Evolutionary conservation across 75 land plant species (phyloP), one percentile per base, ranked within the genome.

Genomic region (Pinus taeda): DNA sequence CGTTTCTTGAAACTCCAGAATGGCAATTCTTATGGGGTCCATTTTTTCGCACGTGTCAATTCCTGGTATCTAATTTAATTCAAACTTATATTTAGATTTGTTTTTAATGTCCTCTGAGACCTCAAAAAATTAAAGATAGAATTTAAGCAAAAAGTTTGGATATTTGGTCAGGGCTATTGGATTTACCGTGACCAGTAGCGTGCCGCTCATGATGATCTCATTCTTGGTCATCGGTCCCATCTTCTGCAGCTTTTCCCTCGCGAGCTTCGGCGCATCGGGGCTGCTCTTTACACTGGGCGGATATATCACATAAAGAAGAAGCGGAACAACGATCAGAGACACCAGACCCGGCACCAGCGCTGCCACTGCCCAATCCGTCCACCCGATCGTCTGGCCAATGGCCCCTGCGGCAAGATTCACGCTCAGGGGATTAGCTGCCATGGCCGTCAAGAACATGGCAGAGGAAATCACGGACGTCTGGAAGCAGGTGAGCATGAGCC

Each of bases 391-490:
- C 87, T 88, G 90, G 75, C 89, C 86, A 20, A 92, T 92, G 4
- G 92, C 83, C 11, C 85, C 88, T 1, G 78, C 78, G 4, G 95
- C 88, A 37, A 96, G 75, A 49, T 89, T 96, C 5, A 93, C 95
- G 64, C 90, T 88, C 83, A 96, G 75, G 3, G 98, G 99, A 79
- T 96, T 96, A 11, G 97, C 98, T 20, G 99, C 99, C 98, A 94
- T 94, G 0, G 93, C 99, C 29, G 97, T 96, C 82, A 94, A 79
- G 64, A 96, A 96, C 97, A 96, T 94, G 30, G 99, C 82, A 1
- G 97, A 94, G 15, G 97, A 94, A 61, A 94, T 89, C n/a, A 88
- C 95, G n/a, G 95, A 94, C 1, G 98, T 94, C 84, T 97, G 99
- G 78, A 97, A 97, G 71, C 98, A 94, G 3, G 99, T 94, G 29